A percentile compares a stretch with the other conserved stretches of the same genome.
Conservation (phyloP, 805 yeast species). For the Blastobotrys chiropterorum region DNA sequence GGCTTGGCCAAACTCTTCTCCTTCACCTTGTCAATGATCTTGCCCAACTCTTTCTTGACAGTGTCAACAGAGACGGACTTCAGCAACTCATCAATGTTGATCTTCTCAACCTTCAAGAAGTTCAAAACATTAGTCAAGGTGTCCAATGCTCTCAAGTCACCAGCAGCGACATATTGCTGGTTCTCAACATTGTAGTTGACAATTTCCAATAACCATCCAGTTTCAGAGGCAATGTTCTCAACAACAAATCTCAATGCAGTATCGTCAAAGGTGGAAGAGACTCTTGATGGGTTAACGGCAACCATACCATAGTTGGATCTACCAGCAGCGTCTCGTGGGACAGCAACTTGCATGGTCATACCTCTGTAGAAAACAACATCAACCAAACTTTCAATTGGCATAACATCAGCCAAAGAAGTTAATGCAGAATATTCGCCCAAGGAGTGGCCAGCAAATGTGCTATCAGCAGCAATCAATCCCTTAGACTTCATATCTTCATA, state of each 20-base stretch:
- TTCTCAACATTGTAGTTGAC: constrained; percentile 98
- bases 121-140: constrained; percentile 89
- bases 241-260: constrained; percentile 93
- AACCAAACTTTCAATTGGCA: constrained; percentile 96
- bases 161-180: constrained; percentile 98
- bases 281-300: constrained; percentile 96
- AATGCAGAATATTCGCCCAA: constrained; percentile 98
- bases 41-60: constrained; percentile 80
- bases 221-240: constrained; percentile 73
- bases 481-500: constrained; percentile 95
- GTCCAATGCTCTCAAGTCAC: constrained; percentile 94
- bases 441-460: constrained; percentile 98
- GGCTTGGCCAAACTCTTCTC: constrained; percentile 78
- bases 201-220: constrained; percentile 93
- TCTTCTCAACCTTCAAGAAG: constrained; percentile 87
- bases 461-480: constrained; percentile 90
- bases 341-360: constrained; percentile 99
- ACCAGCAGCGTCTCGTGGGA: constrained; percentile 91
- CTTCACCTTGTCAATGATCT: constrained; percentile 81
- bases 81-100: constrained; percentile 83
- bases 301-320: constrained; percentile 99
- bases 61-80: constrained; percentile 77
- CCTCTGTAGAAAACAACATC: constrained; percentile 99
- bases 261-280: constrained; percentile 81
- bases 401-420: constrained; percentile 94